These are phyloP conservation scores for Diaporthe helianthi DNA, from an alignment of 2,329 filamentous ascomycete genomes.

Conservation along the genomic window DNA sequence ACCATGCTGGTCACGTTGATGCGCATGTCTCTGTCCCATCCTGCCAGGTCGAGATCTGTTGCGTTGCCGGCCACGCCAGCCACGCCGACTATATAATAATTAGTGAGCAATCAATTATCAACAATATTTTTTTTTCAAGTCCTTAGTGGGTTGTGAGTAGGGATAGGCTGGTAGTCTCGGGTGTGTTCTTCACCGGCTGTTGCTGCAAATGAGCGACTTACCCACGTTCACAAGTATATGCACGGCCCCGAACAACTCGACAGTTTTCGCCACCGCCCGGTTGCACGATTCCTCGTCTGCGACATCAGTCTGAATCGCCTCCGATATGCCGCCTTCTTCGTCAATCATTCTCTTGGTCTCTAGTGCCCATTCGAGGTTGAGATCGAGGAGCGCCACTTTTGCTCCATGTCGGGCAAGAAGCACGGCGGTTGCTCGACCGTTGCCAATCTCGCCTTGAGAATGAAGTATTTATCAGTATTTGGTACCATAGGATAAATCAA, in stretches of 20 bases:
- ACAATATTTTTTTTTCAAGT: too few relatives aligned
- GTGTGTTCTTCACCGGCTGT: too few relatives aligned
- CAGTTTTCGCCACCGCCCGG: conserved; percentile 36
- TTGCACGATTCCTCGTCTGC: conserved; percentile 39
- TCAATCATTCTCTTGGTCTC: conserved; percentile 44
- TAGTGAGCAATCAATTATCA: not conserved
- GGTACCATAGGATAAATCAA: too few relatives aligned
- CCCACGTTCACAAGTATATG: conserved; percentile 43
- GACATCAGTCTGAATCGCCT: conserved; percentile 40
- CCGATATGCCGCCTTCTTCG: conserved; percentile 39
- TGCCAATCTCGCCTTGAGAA: conserved; percentile 39
- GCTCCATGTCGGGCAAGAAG: conserved; percentile 42
- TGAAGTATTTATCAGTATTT: not conserved
- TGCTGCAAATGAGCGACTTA: too few relatives aligned
- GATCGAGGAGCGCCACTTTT: conserved; percentile 40
- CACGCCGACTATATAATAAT: conserved; percentile 41
- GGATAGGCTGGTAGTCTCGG: too few relatives aligned
- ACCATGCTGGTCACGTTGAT: conserved; percentile 48
- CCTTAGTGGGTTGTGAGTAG: too few relatives aligned
- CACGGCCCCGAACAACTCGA: conserved; percentile 39
- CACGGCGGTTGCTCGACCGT: conserved; percentile 42
- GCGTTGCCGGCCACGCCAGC: conserved; percentile 44
- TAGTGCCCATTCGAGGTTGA: conserved; percentile 38
- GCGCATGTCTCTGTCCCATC: conserved; percentile 43
- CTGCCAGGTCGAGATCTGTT: conserved; percentile 40